phyloP scores from a whole-genome alignment of 352 stramenopile species.

The Phytopythium boreale region DNA sequence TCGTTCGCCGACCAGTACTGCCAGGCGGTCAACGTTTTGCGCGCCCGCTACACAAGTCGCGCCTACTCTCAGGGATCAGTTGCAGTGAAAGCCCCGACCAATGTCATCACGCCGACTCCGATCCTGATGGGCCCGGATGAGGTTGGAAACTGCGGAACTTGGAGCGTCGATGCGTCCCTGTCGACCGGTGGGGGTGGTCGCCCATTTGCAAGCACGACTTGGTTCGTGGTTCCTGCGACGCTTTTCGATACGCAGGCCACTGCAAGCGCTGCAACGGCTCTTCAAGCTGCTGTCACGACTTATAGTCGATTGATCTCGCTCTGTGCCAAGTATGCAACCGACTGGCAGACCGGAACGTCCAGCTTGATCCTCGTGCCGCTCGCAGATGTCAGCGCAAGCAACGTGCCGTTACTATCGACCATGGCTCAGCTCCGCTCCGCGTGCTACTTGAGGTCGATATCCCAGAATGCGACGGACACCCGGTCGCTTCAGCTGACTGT shows the following conservation, averaged over 20 bases:
- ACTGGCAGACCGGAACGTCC: slow-evolving; percentile 37
- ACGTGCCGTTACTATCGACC: slow-evolving; percentile 27
- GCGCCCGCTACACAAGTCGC: slow-evolving; percentile 46
- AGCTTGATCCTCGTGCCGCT: slow-evolving; percentile 19
- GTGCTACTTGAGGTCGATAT: slow-evolving; percentile 49
- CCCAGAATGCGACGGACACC: slow-evolving; percentile 18
- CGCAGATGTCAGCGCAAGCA: slow-evolving; percentile 22
- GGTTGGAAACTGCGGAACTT: slow-evolving; percentile 57
- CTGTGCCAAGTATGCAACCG: slow-evolving; percentile 45
- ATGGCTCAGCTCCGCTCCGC: slow-evolving; percentile 44
- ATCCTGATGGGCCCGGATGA: slow-evolving; percentile 51
- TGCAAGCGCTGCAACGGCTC: not conserved
- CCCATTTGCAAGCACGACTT: slow-evolving; percentile 32
- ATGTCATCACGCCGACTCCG: slow-evolving; percentile 34
- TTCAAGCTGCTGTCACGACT: not conserved
- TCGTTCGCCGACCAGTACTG: slow-evolving; percentile 47
- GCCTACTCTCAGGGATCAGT: slow-evolving; percentile 55
- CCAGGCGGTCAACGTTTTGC: slow-evolving; percentile 38
- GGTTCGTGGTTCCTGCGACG: slow-evolving; percentile 37
- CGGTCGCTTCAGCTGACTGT: slow-evolving; percentile 29
- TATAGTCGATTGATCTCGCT: slow-evolving; percentile 13
- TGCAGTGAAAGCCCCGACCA: slow-evolving; percentile 18
- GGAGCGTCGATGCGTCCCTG: slow-evolving; percentile 44
- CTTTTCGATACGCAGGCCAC: slow-evolving; percentile 4
- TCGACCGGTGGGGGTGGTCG: slow-evolving; percentile 54